Conservation (phyloP, 2,329 filamentous ascomycete genomes). For the Xylariaceae sp. region DNA sequence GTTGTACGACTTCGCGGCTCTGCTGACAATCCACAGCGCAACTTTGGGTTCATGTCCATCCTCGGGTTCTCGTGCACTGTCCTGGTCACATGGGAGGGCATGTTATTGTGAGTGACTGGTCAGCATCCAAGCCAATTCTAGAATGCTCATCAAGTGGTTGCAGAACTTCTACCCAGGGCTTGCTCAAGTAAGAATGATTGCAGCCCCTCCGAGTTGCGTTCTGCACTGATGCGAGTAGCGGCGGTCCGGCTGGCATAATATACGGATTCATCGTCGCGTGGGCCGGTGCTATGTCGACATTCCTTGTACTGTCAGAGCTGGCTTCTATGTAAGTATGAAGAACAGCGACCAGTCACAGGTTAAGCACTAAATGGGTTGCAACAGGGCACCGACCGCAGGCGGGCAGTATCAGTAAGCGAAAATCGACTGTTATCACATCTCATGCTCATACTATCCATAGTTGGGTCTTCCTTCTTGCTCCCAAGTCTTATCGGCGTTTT, state of each 20-base stretch:
- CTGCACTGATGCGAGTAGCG: constrained; percentile 1
- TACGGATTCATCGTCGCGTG: constrained; percentile 6
- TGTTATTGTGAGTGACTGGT: constrained; percentile 9
- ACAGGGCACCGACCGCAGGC: constrained; percentile 1
- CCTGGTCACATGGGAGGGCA: constrained; percentile 9
- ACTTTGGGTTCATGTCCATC: constrained; percentile 12
- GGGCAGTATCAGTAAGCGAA: constrained; percentile 3
- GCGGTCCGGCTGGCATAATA: constrained; percentile 10
- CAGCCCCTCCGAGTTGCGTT: no score
- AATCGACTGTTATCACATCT: background rate
- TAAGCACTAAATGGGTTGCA: no score
- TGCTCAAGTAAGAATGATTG: background rate
- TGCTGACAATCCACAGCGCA: constrained; percentile 5
- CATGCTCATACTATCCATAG: no score
- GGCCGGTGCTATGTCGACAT: constrained; percentile 4
- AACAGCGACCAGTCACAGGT: no score
- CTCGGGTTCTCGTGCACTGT: constrained; percentile 10
- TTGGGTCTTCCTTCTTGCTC: constrained; percentile 5
- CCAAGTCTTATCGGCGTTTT: background rate
- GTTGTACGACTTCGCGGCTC: background rate
- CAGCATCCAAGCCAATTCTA: no score
- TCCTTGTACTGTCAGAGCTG: constrained; percentile 4
- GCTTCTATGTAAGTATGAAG: constrained; percentile 3
- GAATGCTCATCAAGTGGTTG: no score
- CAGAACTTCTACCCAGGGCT: background rate